These are phyloP conservation scores for Alternaria sp. DNA, from an alignment of 2,329 filamentous ascomycete genomes.

Conservation along the genomic window DNA sequence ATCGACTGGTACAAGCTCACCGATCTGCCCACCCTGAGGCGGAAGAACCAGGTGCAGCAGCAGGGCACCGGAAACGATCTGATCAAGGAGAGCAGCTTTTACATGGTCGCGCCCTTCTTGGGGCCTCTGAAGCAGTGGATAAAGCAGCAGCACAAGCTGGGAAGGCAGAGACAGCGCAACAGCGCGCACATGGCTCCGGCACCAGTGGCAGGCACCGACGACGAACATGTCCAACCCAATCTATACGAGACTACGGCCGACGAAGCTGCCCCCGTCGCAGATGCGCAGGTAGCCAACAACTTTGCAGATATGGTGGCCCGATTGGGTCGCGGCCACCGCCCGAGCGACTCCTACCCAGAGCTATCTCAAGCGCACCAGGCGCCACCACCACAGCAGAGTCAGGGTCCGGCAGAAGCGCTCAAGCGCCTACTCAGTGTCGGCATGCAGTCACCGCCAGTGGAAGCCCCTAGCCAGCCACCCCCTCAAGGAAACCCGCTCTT, in stretches of 20 bases:
- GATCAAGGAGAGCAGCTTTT: constrained; percentile 85
- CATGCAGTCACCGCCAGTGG: constrained; percentile 49
- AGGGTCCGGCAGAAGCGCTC: constrained; percentile 61
- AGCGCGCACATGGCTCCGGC: constrained; percentile 29
- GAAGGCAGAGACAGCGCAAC: constrained; percentile 58
- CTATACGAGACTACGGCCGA: constrained; percentile 41
- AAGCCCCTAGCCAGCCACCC: constrained; percentile 38
- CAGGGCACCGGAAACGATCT: constrained; percentile 61
- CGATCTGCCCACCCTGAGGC: constrained; percentile 83
- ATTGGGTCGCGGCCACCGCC: constrained; percentile 37
- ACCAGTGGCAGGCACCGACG: constrained; percentile 39
- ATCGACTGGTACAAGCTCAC: constrained; percentile 94
- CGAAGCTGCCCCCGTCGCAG: constrained; percentile 20
- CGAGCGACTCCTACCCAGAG: constrained; percentile 43
- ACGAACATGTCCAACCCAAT: constrained; percentile 41
- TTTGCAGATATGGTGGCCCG: constrained; percentile 46
- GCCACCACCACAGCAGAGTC: constrained; percentile 23
- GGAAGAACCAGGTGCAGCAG: constrained; percentile 68
- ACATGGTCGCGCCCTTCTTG: constrained; percentile 96
- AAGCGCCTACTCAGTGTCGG: constrained; percentile 60
- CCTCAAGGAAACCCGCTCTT: constrained; percentile 60
- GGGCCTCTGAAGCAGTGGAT: constrained; percentile 90
- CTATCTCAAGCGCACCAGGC: constrained; percentile 35
- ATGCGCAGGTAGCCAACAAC: constrained; percentile 28
- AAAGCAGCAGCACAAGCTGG: constrained; percentile 79